Evolutionary conservation across 768 basidiomycete species (phyloP).

Genomic region (Trametes sanguinea): DNA sequence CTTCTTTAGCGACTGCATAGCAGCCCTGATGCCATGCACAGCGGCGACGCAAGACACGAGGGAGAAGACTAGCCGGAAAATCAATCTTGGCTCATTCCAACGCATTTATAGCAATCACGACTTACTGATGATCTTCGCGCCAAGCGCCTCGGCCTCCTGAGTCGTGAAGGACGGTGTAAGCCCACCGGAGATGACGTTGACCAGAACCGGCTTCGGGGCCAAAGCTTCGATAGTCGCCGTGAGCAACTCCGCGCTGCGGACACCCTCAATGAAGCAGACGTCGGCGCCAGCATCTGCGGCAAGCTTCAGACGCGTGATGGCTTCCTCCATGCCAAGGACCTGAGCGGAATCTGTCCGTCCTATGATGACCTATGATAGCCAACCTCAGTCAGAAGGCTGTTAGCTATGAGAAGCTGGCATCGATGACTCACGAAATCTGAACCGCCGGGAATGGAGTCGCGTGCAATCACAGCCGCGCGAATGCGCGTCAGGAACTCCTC

Average conservation of each 20-base stretch:
- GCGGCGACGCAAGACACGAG: slow-evolving; percentile 76
- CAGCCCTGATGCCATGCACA: slow-evolving; percentile 76
- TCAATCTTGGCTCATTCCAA: background rate
- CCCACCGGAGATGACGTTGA: slow-evolving; percentile 80
- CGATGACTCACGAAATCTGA: slow-evolving; percentile 65
- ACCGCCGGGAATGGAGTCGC: slow-evolving; percentile 71
- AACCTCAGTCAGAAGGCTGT: background rate
- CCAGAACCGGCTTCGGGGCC: slow-evolving; percentile 73
- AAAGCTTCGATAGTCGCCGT: slow-evolving; percentile 64
- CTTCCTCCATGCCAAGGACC: slow-evolving; percentile 79
- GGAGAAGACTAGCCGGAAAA: slow-evolving; percentile 59
- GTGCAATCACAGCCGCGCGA: slow-evolving; percentile 75
- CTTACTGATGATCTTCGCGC: slow-evolving; percentile 79
- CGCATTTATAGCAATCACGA: slow-evolving; percentile 2
- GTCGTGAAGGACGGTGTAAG: slow-evolving; percentile 74
- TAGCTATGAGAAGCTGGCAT: background rate
- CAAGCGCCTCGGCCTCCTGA: slow-evolving; percentile 65
- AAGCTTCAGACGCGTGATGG: slow-evolving; percentile 61
- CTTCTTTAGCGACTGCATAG: slow-evolving; percentile 74
- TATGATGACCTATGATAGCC: slow-evolving; percentile 55
- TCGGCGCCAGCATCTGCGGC: slow-evolving; percentile 76
- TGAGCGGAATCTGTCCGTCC: slow-evolving; percentile 80
- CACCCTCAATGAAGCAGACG: slow-evolving; percentile 82
- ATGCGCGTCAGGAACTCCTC: slow-evolving; percentile 76
- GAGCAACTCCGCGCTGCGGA: slow-evolving; percentile 66